Base-by-base conservation (phyloP, 2,329 filamentous ascomycete genomes). In the Talaromyces sp. region DNA sequence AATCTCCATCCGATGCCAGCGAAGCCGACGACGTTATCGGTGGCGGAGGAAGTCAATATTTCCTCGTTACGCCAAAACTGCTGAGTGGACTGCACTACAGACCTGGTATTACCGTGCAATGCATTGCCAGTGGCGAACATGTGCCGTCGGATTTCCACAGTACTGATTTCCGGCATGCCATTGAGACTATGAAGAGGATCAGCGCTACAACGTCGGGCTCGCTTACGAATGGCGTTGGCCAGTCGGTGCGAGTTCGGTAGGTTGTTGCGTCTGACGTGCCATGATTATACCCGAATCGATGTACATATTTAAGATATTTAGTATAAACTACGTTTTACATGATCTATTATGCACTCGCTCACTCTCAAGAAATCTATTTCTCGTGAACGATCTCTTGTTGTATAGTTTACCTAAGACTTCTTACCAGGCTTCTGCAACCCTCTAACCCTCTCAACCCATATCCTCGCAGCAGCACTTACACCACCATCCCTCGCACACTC, bases 11-110 rank as follows among this genome's bases (percentile, higher is more conserved):
- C 10, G 86, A 88, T 70, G 89, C 93, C 77, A 88, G 91, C 40
- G 64, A 67, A 45, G 68, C 69, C 40, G 72, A 72, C n/a, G 66
- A 69, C 36, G 68, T 70, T 29, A 72, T 71, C n/a, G 74, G 73
- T 17, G 69, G 71, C 19, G 73, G 79, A n/a, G 85, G 85, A 27
- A 84, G 84, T 56, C 87, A 89, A 80, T 99, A 99, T 80, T 99
- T 99, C 82, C 87, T 99, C 69, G 96, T 99, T 80, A 99, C 95
- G 51, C 95, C 95, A 4, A 99, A 99, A 81, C 83, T 99, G 67
- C 87, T 99, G 67, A 91, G 88, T 5, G 91, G 90, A 11, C 82
- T 99, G 66, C 88, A 88, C 70, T 99, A 97, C 77, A 91, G 97
- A 75, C 84, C 86, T 63, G 91, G 93, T 70, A 99, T 99, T 93